Base-by-base conservation (phyloP, 2,329 filamentous ascomycete species). In the Alternaria ethzedia region DNA sequence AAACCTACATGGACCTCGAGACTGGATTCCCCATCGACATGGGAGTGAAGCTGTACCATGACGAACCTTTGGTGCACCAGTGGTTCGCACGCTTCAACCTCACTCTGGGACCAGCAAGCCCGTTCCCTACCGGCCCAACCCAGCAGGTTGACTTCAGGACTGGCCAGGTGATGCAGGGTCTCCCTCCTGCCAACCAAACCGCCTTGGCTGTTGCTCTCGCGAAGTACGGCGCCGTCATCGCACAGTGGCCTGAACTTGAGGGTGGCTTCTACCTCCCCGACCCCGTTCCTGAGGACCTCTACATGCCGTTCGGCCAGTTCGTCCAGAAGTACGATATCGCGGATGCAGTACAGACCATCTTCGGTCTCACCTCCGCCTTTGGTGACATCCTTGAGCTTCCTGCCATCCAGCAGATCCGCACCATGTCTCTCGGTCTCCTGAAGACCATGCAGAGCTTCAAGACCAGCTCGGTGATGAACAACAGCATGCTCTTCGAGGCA, bases 301-400 rank as follows among this genome's bases (percentile, higher is more conserved):
- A 84, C n/a, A 70, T 86, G 15, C 80, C 84, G 3, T 86, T 84
- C 57, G 80, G 82, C 20, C 75, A 85, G 6, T 87, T 86, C 57
- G 76, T 84, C 11, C 68, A 78, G 36, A 86, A 86, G 73, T 83
- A 86, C 70, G 72, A 78, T 15, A 74, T 87, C 5, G 71, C 77
- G 7, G 81, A 78, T 46, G 78, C 82, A 3, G 76, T 85, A 1
- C 78, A 76, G n/a, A 74, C 78, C 8, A 77, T 85, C 15, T 69
- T 54, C 15, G 28, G 36, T 4, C 30, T 61, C 28, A 61, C 50
- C 3, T 49, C 61, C 6, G 69, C 56, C 6, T 56, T 68, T 46
- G 65, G 82, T 23, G 81, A 85, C 65, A 77, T 85, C 43, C 74
- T 83, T 7, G 75, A 79, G 5, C 68, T 78, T 15, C 78, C 81